Conservation (phyloP, 805 yeast species). For the Yamadazyma paraphyllophila region DNA sequence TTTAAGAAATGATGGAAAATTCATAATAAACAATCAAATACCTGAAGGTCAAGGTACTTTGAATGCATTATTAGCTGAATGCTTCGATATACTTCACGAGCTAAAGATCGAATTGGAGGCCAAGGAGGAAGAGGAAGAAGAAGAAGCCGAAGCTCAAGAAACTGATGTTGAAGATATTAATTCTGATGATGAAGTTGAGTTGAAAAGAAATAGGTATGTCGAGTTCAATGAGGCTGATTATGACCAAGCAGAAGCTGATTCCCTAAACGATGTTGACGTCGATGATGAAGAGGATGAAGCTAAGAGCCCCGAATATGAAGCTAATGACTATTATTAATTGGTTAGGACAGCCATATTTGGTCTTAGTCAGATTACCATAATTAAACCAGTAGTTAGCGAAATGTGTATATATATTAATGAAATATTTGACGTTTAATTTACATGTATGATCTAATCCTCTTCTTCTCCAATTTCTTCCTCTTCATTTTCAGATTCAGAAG, state of each 20-base stretch:
- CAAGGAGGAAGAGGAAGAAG: slow-evolving; percentile 32
- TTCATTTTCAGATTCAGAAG: slow-evolving; percentile 42
- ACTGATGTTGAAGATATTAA: slow-evolving; percentile 32
- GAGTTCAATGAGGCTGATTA: slow-evolving; percentile 48
- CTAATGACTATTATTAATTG: slow-evolving; percentile 40
- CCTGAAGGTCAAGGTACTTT: slow-evolving; percentile 99
- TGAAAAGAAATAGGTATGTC: slow-evolving; percentile 39
- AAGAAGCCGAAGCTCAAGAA: slow-evolving; percentile 4
- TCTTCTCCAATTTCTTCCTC: slow-evolving; percentile 19
- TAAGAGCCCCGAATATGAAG: slow-evolving; percentile 32
- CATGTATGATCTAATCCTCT: slow-evolving; percentile 3
- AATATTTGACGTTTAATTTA: slow-evolving; percentile 7
- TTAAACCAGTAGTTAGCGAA: neutral
- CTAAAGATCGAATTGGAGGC: slow-evolving; percentile 82
- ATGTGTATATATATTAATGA: slow-evolving; percentile 6
- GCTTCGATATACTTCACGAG: slow-evolving; percentile 92
- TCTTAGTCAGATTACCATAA: neutral
- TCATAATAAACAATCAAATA: slow-evolving; percentile 79
- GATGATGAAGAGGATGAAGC: slow-evolving; percentile 16
- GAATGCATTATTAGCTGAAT: slow-evolving; percentile 85
- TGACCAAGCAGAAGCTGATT: slow-evolving; percentile 35
- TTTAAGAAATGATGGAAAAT: slow-evolving; percentile 85
- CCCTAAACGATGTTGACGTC: slow-evolving; percentile 15
- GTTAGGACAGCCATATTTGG: neutral
- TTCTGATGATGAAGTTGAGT: slow-evolving; percentile 45